These are phyloP conservation scores for Raphidocelis subcapitata DNA, from an alignment of 139 green algal species.

Conservation along the genomic window DNA sequence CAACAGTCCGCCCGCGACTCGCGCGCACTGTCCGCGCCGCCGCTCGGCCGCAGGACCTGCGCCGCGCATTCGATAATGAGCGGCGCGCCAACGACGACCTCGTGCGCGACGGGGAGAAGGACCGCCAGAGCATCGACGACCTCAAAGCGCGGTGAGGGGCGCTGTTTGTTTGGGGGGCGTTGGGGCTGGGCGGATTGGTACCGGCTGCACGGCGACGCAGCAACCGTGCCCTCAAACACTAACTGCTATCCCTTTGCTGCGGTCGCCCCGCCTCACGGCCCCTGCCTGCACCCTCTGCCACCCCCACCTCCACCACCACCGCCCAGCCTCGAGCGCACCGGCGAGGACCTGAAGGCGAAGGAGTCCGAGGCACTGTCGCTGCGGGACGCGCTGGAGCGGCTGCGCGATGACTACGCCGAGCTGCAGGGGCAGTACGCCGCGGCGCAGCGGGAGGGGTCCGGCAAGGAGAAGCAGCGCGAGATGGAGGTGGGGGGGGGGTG, in stretches of 20 bases:
- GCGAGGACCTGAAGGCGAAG: conserved; percentile 7
- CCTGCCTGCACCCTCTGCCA: too few species aligned
- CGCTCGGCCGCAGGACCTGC: conserved; percentile 30
- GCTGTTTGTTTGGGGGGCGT: too few species aligned
- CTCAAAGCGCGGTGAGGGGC: conserved; percentile 9
- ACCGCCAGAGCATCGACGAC: conserved; percentile 21
- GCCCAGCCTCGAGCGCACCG: conserved; percentile 13
- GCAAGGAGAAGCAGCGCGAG: conserved; percentile 27
- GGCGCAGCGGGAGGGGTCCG: conserved; percentile 1
- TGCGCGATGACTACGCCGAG: conserved; percentile 29
- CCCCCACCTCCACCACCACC: too few species aligned
- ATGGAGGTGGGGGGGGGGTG: conserved; percentile 8
- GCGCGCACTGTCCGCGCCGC: too few species aligned
- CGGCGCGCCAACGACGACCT: conserved; percentile 18
- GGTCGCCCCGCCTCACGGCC: too few species aligned
- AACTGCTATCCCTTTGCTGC: too few species aligned
- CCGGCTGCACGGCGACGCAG: too few species aligned
- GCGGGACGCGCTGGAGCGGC: conserved; percentile 21
- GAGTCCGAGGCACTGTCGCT: conserved; percentile 10
- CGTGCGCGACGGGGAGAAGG: conserved; percentile 14
- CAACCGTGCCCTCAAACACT: too few species aligned
- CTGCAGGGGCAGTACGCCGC: conserved; percentile 21
- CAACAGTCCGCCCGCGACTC: too few species aligned
- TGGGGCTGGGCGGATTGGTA: too few species aligned
- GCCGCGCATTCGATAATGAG: conserved; percentile 21